Evolutionary conservation across 805 yeast genomes (phyloP), one percentile per base, ranked within the genome.

Genomic region (Geotrichum ghanense): DNA sequence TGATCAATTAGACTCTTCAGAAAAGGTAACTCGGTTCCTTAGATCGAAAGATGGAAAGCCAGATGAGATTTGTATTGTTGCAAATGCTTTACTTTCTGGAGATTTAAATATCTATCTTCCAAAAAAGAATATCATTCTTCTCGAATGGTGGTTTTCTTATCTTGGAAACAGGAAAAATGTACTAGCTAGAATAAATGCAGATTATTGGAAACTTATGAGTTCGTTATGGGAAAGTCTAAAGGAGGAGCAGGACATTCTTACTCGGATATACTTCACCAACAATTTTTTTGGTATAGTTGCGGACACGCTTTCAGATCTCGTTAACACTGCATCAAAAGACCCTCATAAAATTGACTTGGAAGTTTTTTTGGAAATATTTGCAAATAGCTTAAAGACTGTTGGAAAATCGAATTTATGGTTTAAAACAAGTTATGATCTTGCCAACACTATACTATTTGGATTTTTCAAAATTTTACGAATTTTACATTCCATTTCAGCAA

Each of bases 131-230:
- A 47, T 51, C 2, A 62, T 65, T n/a, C 41, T 66, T 3, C 46
- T 63, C 19, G 69, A 66, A 23, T 66, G 68, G 68, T 45, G 56
- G 41, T 53, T 66, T 42, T 64, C 62, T 39, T 55, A 52, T 45
- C 44, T 62, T 6, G 48, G 53, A 3, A 40, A 45, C 16, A 59
- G 52, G 20, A 21, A 49, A 10, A 23, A 41, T 4, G 58, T 55
- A 19, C 26, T 41, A 21, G 23, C 21, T 1, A 45, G 53, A 7
- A 12, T 22, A 10, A 26, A 44, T 16, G 24, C 44, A 2, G 39
- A 40, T n/a, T n/a, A 52, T 1, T 60, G 63, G 63, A 24, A 10
- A 3, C 26, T 44, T 4, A 25, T 46, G 34, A 31, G 24, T 16
- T 10, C 31, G 20, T 10, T 49, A 22, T 49, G 50, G 53, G n/a